These are phyloP conservation scores for Lactifluus piperatus DNA, from an alignment of 768 basidiomycete genomes.

Conservation along the genomic window DNA sequence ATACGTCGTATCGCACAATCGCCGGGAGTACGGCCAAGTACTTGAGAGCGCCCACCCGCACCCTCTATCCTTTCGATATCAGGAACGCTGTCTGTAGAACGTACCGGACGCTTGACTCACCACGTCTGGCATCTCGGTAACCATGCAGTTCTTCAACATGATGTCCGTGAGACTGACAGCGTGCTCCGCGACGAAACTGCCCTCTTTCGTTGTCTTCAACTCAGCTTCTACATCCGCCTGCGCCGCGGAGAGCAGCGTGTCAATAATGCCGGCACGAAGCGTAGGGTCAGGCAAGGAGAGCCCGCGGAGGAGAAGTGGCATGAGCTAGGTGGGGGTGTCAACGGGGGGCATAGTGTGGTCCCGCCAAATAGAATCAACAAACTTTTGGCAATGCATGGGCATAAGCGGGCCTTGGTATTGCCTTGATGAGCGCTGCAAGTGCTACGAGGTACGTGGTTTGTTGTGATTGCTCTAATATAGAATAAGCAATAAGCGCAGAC, in stretches of 20 bases:
- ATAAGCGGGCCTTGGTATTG: slow-evolving; percentile 71
- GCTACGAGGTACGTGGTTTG: slow-evolving; percentile 76
- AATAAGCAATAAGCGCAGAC: not conserved
- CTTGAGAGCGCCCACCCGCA: slow-evolving; percentile 65
- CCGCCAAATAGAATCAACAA: slow-evolving; percentile 18
- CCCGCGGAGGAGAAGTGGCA: slow-evolving; percentile 81
- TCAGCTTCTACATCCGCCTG: slow-evolving; percentile 43
- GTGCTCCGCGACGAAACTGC: slow-evolving; percentile 49
- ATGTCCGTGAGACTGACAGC: slow-evolving; percentile 58
- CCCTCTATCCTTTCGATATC: slow-evolving; percentile 40
- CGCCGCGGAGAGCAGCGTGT: slow-evolving; percentile 65
- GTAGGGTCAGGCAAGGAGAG: slow-evolving; percentile 67
- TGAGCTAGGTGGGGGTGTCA: slow-evolving; percentile 46
- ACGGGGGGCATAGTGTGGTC: too few species aligned
- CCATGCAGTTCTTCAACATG: slow-evolving; percentile 59
- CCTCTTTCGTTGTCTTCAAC: slow-evolving; percentile 23
- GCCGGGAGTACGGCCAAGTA: slow-evolving; percentile 68
- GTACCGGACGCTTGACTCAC: slow-evolving; percentile 36
- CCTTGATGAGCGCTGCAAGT: slow-evolving; percentile 69
- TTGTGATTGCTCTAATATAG: slow-evolving; percentile 35
- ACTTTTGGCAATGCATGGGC: slow-evolving; percentile 57
- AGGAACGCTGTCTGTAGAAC: not conserved
- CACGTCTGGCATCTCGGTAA: slow-evolving; percentile 42
- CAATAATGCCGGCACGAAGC: slow-evolving; percentile 73
- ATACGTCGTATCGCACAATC: slow-evolving; percentile 69